These are phyloP conservation scores for Santalum album DNA, from an alignment of 164 flowering plant species.

Conservation along the genomic window DNA sequence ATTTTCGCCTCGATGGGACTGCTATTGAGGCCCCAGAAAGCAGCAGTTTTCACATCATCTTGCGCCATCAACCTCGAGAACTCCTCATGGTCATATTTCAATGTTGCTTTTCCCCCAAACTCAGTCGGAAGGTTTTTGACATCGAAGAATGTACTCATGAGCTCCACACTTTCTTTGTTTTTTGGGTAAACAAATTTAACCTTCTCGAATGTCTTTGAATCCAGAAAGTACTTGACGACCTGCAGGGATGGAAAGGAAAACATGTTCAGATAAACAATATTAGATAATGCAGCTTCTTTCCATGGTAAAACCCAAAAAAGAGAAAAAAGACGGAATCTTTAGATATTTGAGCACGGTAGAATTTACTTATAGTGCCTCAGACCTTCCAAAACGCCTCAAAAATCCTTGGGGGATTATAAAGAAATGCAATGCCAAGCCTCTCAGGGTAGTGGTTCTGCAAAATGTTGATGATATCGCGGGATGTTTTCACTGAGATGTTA, in stretches of 20 bases:
- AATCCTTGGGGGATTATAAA: constrained; percentile 71
- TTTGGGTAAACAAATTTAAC: constrained; percentile 73
- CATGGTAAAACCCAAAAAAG: too few relatives aligned
- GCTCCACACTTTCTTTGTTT: constrained; percentile 50
- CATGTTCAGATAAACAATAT: too few relatives aligned
- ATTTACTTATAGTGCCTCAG: not conserved
- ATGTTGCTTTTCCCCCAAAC: constrained; percentile 61
- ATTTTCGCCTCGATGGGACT: too few relatives aligned
- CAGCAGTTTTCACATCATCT: constrained; percentile 50
- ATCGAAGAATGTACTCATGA: constrained; percentile 64
- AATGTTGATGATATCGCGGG: constrained; percentile 54
- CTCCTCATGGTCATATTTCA: constrained; percentile 57
- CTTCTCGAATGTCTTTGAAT: constrained; percentile 54
- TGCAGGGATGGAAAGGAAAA: constrained; percentile 14
- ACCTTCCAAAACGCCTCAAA: constrained; percentile 81
- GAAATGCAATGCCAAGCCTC: constrained; percentile 60
- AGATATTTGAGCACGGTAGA: not conserved
- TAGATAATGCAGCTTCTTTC: too few relatives aligned
- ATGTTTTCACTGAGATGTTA: constrained; percentile 40
- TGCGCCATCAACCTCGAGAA: constrained; percentile 52
- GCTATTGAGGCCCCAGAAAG: constrained; percentile 41
- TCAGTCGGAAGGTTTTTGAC: constrained; percentile 67
- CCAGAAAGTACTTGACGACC: constrained; percentile 71
- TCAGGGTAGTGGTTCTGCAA: constrained; percentile 85
- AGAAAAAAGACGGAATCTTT: not conserved